Percentiles rank a stretch among this genome's conserved stretches.
These are phyloP conservation scores for Jacaranda mimosifolia DNA, from an alignment of 257 asterid genomes.

Conservation along the genomic window DNA sequence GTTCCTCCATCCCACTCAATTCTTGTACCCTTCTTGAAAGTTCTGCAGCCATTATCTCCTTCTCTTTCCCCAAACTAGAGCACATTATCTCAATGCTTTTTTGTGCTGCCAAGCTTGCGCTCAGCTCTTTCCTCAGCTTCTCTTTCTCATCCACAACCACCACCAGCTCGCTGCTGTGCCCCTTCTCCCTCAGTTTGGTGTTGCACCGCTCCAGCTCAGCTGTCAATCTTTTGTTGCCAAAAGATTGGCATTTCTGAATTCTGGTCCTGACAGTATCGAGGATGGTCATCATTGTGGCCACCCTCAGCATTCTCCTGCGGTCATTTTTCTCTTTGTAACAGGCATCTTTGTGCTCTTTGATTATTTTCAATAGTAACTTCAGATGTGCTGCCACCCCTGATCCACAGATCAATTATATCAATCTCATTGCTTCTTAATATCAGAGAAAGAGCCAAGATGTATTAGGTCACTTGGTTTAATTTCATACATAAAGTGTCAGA, in stretches of 20 bases:
- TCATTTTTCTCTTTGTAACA: conserved; percentile 61
- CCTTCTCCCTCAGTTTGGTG: conserved; percentile 50
- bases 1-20: conserved; percentile 64
- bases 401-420: conserved; percentile 11
- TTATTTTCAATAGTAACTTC: conserved; percentile 67
- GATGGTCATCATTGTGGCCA: conserved; percentile 86
- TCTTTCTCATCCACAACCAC: conserved; percentile 52
- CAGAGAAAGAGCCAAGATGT: neutral
- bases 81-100: conserved; percentile 77
- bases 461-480: too few species aligned
- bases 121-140: conserved; percentile 58
- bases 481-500: too few species aligned
- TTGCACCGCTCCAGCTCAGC: conserved; percentile 50
- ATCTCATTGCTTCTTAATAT: neutral
- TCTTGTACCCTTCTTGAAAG: conserved; percentile 63
- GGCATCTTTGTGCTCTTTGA: conserved; percentile 79
- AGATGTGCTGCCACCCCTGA: conserved; percentile 79
- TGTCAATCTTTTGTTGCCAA: conserved; percentile 49
- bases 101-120: conserved; percentile 59
- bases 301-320: conserved; percentile 81
- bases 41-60: conserved; percentile 76
- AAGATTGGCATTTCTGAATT: conserved; percentile 72
- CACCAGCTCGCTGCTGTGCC: conserved; percentile 24
- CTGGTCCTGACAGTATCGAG: conserved; percentile 66
- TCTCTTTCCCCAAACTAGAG: conserved; percentile 76